Evolutionary conservation across 2,329 filamentous ascomycete species (phyloP).

Genomic region (Fusarium sp.): DNA sequence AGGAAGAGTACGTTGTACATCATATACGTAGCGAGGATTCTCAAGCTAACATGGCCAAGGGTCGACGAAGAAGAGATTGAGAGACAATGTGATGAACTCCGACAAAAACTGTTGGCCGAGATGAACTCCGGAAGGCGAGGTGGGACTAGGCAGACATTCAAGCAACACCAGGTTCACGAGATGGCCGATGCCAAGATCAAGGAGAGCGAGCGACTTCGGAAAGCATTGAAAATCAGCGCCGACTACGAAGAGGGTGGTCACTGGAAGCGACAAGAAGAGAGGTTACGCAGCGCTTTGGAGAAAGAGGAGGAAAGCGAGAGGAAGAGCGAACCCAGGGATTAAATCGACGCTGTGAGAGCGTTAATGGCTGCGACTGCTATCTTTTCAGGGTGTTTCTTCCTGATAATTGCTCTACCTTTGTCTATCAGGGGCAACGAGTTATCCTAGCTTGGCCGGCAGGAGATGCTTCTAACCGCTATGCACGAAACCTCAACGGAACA

Average conservation of each 20-base stretch:
- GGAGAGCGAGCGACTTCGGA: slow-evolving; percentile 88
- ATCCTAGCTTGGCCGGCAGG: background rate
- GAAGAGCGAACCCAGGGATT: slow-evolving; percentile 37
- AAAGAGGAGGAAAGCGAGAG: slow-evolving; percentile 55
- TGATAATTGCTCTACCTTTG: background rate
- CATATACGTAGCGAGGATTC: background rate
- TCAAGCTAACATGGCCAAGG: slow-evolving; percentile 52
- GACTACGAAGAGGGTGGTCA: slow-evolving; percentile 88
- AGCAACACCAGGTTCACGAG: slow-evolving; percentile 95
- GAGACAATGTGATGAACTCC: slow-evolving; percentile 57
- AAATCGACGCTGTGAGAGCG: too few relatives aligned
- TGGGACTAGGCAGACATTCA: slow-evolving; percentile 67
- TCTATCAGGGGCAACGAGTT: background rate
- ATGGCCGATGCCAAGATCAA: slow-evolving; percentile 95
- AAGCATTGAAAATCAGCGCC: slow-evolving; percentile 85
- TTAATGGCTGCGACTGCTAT: background rate
- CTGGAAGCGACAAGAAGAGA: slow-evolving; percentile 85
- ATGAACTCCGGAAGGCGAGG: slow-evolving; percentile 48
- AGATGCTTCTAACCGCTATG: background rate
- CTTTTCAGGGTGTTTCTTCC: background rate
- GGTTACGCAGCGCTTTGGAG: slow-evolving; percentile 58
- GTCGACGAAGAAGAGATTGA: slow-evolving; percentile 94
- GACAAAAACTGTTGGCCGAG: slow-evolving; percentile 53
- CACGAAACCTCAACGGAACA: too few relatives aligned
- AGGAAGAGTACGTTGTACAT: slow-evolving; percentile 72